phyloP scores from a whole-genome alignment of 2,329 filamentous ascomycete species.

The Chalaropsis thielavioides region DNA sequence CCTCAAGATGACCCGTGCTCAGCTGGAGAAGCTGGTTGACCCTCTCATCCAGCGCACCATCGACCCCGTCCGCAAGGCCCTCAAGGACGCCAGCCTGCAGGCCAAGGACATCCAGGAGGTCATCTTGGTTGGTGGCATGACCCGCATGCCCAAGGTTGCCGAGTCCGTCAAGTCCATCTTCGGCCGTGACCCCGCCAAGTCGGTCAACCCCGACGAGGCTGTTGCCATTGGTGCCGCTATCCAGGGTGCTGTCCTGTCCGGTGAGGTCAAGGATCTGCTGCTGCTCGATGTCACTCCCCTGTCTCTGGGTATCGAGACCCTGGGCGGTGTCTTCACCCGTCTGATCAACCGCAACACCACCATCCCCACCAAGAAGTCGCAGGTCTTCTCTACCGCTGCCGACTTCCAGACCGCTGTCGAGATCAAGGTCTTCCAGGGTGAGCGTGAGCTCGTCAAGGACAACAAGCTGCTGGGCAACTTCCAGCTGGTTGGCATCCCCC shows the following conservation, averaged over 20 bases:
- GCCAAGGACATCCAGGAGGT: slow-evolving; percentile 95
- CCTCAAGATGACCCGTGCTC: slow-evolving; percentile 77
- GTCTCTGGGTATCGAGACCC: slow-evolving; percentile 97
- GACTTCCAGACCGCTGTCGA: slow-evolving; percentile 99
- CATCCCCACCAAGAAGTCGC: slow-evolving; percentile 98
- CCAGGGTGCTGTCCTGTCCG: slow-evolving; percentile 92
- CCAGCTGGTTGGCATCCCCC: slow-evolving; percentile 93
- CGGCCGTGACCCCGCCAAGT: slow-evolving; percentile 91
- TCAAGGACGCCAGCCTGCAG: slow-evolving; percentile 86
- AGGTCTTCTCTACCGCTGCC: slow-evolving; percentile 98
- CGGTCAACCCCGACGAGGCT: slow-evolving; percentile 98
- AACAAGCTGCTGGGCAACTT: slow-evolving; percentile 99
- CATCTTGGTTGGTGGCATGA: slow-evolving; percentile 93
- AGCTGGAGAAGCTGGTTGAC: slow-evolving; percentile 87
- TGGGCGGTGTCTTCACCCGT: slow-evolving; percentile 99
- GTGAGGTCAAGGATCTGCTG: slow-evolving; percentile 93
- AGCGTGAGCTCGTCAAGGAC: slow-evolving; percentile 97
- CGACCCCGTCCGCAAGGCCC: slow-evolving; percentile 86
- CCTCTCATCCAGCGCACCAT: slow-evolving; percentile 75
- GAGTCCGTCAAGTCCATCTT: slow-evolving; percentile 96
- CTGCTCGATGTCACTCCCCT: slow-evolving; percentile 92
- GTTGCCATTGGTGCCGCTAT: slow-evolving; percentile 97
- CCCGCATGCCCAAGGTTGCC: slow-evolving; percentile 96
- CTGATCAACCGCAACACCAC: slow-evolving; percentile 99
- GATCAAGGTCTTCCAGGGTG: slow-evolving; percentile 98